Base-by-base conservation (phyloP, 116 monocot genomes). In the Cymodocea nodosa region DNA sequence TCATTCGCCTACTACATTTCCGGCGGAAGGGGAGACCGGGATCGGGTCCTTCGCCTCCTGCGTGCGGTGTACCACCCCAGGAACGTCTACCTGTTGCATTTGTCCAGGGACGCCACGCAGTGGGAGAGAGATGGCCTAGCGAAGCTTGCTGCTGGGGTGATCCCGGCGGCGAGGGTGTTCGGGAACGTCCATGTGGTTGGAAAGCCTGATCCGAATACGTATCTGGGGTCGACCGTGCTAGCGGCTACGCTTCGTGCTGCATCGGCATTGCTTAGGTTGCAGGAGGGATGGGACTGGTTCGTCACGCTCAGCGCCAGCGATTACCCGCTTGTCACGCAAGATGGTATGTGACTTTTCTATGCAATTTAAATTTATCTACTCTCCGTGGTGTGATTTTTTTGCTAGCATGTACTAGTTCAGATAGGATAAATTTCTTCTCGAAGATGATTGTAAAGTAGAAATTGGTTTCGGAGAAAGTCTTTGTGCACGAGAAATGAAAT, bases 201-300 rank as follows among this genome's bases (percentile, higher is more conserved):
- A 35, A 78, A 73, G 60, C 73, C 84, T 5, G 74, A 79, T 16
- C 82, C 82, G 2, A 77, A 77, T 51, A 89, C 94, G 30, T 73
- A 74, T 50, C 87, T 83, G 89, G 89, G 94, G 7, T 74, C 89
- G 10, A 84, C 89, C 11, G 86, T 73, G 44, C 79, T 94, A 18
- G 89, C 87, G 1, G 89, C 80, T 15, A 82, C 73, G 56, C 71
- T 94, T 6, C 84, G 84, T 18, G 94, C 79, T 0, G 94, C 89
- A 3, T 70, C 94, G 8, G 84, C 74, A 49, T 36, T 94, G 68
- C 72, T 89, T 23, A 74, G 82, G 69, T 39, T 89, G 37, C 80
- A 83, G 56, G 64, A 20, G 2, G 65, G 71, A 16, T 94, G 94
- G 94, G 84, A 94, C 75, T 94, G 94, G 94, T 94, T 94, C 51